A percentile compares a stretch with the other conserved stretches of the same genome.
Conservation (phyloP, 1,284 basidiomycete species). For the Cronartium quercuum region DNA sequence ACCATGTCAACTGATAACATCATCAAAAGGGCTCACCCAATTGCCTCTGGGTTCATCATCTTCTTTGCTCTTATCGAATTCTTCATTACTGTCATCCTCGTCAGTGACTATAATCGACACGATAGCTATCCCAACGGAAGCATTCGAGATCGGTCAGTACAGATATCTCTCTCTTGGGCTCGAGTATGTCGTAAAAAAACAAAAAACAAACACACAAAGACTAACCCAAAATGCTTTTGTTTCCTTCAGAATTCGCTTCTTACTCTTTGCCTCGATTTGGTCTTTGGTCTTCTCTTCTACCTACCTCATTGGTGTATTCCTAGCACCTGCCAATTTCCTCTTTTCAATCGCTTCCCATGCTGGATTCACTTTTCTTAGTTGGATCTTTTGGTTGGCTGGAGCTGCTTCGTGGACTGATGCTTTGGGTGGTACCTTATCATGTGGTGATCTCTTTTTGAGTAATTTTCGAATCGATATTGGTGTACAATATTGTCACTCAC, state of each 20-base stretch:
- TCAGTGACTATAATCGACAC: constrained; percentile 24
- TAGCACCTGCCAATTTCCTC: not conserved
- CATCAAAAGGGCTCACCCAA: not conserved
- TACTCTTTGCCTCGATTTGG: constrained; percentile 35
- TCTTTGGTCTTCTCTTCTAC: constrained; percentile 15
- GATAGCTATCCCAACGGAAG: constrained; percentile 8
- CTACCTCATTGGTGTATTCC: constrained; percentile 12
- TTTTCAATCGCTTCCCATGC: constrained; percentile 20
- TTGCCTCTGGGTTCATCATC: not conserved
- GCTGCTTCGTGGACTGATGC: constrained; percentile 15
- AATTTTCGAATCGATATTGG: constrained; percentile 7
- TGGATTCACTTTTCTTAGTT: constrained; percentile 15
- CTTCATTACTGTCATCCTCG: constrained; percentile 30
- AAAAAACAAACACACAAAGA: not conserved
- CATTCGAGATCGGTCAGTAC: constrained; percentile 29
- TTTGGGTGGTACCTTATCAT: constrained; percentile 19
- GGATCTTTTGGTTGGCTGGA: constrained; percentile 32
- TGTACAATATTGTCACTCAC: constrained; percentile 21
- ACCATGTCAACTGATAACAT: not conserved
- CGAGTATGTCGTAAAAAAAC: not conserved
- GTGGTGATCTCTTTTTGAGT: constrained; percentile 19
- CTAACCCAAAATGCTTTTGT: not conserved
- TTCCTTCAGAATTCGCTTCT: constrained; percentile 11
- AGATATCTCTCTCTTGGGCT: not conserved
- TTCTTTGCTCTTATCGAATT: constrained; percentile 28